phyloP scores from a whole-genome alignment of 139 green algal species.

The Chlamydomonas incerta region DNA sequence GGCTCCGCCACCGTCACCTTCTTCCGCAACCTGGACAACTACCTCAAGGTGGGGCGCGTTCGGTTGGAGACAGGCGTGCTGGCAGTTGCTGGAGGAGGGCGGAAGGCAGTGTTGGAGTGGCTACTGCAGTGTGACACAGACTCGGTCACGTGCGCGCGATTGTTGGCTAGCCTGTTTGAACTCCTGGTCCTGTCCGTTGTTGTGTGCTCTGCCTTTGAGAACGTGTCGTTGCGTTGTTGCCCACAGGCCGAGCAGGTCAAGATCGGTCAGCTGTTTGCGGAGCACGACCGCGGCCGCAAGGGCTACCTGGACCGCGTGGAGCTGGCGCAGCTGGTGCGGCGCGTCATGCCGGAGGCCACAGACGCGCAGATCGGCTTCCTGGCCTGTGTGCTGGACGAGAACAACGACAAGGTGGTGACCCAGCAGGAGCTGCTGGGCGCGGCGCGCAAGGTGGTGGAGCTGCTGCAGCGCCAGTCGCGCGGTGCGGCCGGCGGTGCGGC shows the following conservation, averaged over 20 bases:
- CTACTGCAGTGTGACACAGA: too few relatives aligned
- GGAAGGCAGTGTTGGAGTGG: too few relatives aligned
- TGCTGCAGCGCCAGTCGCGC: neutral
- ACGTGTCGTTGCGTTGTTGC: too few relatives aligned
- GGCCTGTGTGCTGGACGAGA: slow-evolving; percentile 47
- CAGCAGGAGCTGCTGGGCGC: slow-evolving; percentile 45
- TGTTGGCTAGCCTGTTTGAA: too few relatives aligned
- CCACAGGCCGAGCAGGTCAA: slow-evolving; percentile 34
- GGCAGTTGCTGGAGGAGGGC: neutral
- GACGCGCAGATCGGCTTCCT: slow-evolving; percentile 52
- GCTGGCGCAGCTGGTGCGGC: slow-evolving; percentile 43
- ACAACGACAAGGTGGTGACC: slow-evolving; percentile 38
- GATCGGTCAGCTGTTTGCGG: slow-evolving; percentile 48
- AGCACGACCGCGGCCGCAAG: slow-evolving; percentile 41
- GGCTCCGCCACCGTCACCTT: slow-evolving; percentile 31
- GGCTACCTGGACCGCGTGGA: slow-evolving; percentile 45
- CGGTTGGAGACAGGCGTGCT: neutral
- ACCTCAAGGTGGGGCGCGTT: slow-evolving; percentile 37
- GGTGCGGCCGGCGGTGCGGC: neutral
- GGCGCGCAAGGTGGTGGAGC: slow-evolving; percentile 29
- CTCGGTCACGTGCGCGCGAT: too few relatives aligned
- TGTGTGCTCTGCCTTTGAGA: too few relatives aligned
- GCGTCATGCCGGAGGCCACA: slow-evolving; percentile 49
- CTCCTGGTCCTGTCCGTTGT: too few relatives aligned
- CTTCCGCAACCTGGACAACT: slow-evolving; percentile 47